Evolutionary conservation across 208 protist genomes (phyloP).

Genomic region (Acanthamoeba sp.): DNA sequence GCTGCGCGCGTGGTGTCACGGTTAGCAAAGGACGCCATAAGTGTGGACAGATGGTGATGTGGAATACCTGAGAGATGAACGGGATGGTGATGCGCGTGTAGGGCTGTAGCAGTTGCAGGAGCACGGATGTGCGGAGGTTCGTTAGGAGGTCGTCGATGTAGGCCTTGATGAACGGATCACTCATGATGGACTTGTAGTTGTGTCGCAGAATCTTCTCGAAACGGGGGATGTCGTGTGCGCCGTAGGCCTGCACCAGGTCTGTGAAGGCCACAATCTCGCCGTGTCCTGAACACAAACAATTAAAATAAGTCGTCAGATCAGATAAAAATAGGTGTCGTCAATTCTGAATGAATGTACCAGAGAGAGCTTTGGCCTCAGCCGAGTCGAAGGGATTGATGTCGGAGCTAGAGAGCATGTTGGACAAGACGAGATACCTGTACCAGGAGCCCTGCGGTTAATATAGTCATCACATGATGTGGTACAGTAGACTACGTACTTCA

Average conservation of each 20-base stretch:
- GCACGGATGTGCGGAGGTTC: constrained; percentile 94
- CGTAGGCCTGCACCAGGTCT: constrained; percentile 91
- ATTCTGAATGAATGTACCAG: neutral
- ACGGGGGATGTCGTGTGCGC: constrained; percentile 67
- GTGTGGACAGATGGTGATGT: neutral
- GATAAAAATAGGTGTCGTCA: too few species aligned
- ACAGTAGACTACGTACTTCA: too few species aligned
- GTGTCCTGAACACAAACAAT: constrained; percentile 80
- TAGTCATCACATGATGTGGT: too few species aligned
- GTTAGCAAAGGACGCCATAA: neutral
- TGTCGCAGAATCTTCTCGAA: constrained; percentile 93
- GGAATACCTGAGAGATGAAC: constrained; percentile 87
- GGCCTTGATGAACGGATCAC: constrained; percentile 92
- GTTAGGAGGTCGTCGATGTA: constrained; percentile 95
- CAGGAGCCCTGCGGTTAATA: too few species aligned
- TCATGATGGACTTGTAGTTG: constrained; percentile 78
- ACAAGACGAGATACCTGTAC: constrained; percentile 94
- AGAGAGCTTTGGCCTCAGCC: constrained; percentile 93
- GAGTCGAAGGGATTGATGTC: constrained; percentile 95
- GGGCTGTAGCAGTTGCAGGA: constrained; percentile 92
- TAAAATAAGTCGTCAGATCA: neutral
- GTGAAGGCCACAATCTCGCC: constrained; percentile 94
- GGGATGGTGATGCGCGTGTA: constrained; percentile 92
- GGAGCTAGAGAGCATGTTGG: constrained; percentile 92
- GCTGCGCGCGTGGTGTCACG: constrained; percentile 38